Conservation (phyloP, 495 filamentous ascomycete genomes). For the Talaromyces stipitatus region DNA sequence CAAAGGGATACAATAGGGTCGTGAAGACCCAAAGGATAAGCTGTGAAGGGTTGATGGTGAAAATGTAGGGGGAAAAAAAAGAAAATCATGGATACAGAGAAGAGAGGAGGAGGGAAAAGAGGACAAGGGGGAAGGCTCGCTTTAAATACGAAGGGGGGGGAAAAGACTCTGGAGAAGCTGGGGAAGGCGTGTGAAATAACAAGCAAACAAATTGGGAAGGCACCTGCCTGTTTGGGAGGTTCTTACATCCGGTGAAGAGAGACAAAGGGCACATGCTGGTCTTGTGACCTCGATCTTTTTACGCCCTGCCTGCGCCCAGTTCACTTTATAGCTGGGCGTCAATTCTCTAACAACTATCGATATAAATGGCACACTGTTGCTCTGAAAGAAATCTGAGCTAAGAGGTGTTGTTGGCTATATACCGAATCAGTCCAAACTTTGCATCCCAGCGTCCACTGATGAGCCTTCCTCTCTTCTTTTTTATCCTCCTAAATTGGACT, state of each 20-base stretch:
- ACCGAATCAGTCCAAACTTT: not conserved
- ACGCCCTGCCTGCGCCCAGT: not conserved
- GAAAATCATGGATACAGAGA: conserved; percentile 13
- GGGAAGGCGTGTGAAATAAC: not conserved
- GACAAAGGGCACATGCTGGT: not conserved
- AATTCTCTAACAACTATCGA: not conserved
- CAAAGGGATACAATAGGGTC: not conserved
- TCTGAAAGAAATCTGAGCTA: too few relatives aligned
- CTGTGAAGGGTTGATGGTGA: too few relatives aligned
- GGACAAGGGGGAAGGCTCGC: conserved; percentile 6
- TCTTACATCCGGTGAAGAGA: not conserved
- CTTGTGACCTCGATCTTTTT: not conserved
- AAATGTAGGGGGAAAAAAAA: too few relatives aligned
- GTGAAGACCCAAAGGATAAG: too few relatives aligned
- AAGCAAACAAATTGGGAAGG: not conserved
- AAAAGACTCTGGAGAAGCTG: not conserved
- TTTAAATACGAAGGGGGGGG: not conserved
- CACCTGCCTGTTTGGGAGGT: not conserved
- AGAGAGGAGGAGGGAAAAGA: conserved; percentile 9
- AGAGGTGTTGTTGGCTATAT: not conserved
- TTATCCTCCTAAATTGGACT: not conserved
- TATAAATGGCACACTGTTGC: too few relatives aligned
- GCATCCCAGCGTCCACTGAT: not conserved
- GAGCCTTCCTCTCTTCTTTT: not conserved
- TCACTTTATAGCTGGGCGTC: too few relatives aligned